Evolutionary conservation across 768 basidiomycete genomes (phyloP).

Genomic region (Serendipita indica): DNA sequence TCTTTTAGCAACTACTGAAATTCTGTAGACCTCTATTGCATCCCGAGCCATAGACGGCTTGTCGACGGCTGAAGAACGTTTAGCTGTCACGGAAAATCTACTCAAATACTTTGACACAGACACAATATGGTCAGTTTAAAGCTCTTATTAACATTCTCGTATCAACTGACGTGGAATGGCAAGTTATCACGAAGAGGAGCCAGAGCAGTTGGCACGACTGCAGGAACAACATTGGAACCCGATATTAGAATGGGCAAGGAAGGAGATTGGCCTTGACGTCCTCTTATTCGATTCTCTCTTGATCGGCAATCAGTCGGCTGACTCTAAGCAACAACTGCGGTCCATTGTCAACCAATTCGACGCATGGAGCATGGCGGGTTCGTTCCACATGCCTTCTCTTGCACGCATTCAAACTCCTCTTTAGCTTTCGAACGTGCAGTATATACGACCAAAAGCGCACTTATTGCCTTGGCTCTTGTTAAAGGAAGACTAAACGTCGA

Average conservation of each 20-base stretch:
- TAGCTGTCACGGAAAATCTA: slow-evolving; percentile 50
- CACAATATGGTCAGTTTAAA: slow-evolving; percentile 73
- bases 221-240: slow-evolving; percentile 84
- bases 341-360: slow-evolving; percentile 48
- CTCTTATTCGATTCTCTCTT: slow-evolving; percentile 57
- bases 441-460: slow-evolving; percentile 77
- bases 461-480: slow-evolving; percentile 75
- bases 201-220: slow-evolving; percentile 55
- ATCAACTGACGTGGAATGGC: background rate
- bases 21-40: slow-evolving; percentile 66
- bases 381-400: slow-evolving; percentile 19
- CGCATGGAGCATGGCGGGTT: slow-evolving; percentile 81
- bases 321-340: slow-evolving; percentile 46
- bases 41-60: slow-evolving; percentile 82
- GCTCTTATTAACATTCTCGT: background rate
- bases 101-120: slow-evolving; percentile 88
- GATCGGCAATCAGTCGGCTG: slow-evolving; percentile 49
- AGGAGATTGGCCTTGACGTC: slow-evolving; percentile 53
- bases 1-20: background rate
- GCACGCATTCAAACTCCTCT: background rate
- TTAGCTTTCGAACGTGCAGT: slow-evolving; percentile 84
- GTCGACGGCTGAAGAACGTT: slow-evolving; percentile 36
- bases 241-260: slow-evolving; percentile 60
- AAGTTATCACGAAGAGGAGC: slow-evolving; percentile 74
- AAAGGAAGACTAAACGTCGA: slow-evolving; percentile 64